These are phyloP conservation scores for Apiotrichum veenhuisii DNA, from an alignment of 1,284 basidiomycete species.

Conservation along the genomic window DNA sequence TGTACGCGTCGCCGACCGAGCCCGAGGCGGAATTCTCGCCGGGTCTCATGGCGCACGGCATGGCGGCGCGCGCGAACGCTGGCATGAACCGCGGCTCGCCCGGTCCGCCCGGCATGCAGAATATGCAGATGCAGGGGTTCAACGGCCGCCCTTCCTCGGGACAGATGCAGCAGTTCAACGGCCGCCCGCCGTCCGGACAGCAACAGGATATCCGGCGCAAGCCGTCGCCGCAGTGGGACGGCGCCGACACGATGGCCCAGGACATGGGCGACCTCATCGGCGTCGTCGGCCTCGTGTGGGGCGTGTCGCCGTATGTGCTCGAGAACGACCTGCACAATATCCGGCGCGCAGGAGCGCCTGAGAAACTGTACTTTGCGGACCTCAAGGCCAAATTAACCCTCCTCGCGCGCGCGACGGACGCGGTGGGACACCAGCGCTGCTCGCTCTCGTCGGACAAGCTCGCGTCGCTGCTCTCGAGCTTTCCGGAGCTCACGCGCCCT, in stretches of 20 bases:
- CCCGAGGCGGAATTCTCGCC: slow-evolving; percentile 3
- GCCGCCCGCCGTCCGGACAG: not conserved
- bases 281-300: slow-evolving; percentile 40
- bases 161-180: too few species aligned
- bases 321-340: slow-evolving; percentile 36
- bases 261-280: slow-evolving; percentile 22
- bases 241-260: slow-evolving; percentile 8
- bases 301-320: slow-evolving; percentile 26
- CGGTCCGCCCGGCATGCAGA: too few species aligned
- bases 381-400: slow-evolving; percentile 33
- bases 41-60: slow-evolving; percentile 1
- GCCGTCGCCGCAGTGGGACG: slow-evolving; percentile 25
- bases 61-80: not conserved
- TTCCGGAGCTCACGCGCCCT: slow-evolving; percentile 33
- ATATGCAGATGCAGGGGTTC: too few species aligned
- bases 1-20: slow-evolving; percentile 18
- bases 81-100: not conserved
- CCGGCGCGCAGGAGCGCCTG: slow-evolving; percentile 27
- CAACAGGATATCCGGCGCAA: slow-evolving; percentile 25
- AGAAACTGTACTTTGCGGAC: slow-evolving; percentile 44
- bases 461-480: slow-evolving; percentile 20
- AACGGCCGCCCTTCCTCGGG: too few species aligned
- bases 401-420: slow-evolving; percentile 19
- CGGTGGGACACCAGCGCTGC: slow-evolving; percentile 26
- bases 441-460: slow-evolving; percentile 23